Base-by-base conservation (phyloP, 352 stramenopile species). In the Phytophthora citricola region DNA sequence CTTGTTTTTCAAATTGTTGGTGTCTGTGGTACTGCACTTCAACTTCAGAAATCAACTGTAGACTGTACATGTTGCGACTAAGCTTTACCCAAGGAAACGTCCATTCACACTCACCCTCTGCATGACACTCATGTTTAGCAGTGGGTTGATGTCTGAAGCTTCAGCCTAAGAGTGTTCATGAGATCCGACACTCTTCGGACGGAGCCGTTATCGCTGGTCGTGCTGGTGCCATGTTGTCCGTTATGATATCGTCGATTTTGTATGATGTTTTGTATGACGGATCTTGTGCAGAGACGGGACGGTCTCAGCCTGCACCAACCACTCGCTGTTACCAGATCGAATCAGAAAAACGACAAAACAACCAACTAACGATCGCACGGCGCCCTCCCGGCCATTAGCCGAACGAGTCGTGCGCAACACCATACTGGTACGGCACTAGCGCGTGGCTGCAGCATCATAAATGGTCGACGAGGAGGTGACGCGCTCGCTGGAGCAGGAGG, bases 401-500 rank as follows among this genome's bases (percentile, higher is more conserved):
- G 32, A 64, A 12, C 39, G 44, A 55, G 52, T 66, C 45, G 39
- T 52, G 36, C 52, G 20, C 24, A 63, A 26, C 49, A 46, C 3
- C 40, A 22, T 29, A 46, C 17, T 20, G 17, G 17, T 20, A 26
- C 24, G 24, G 4, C 24, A 26, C 24, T 26, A 26, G 11, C 12
- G 20, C 9, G 29, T 34, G 29, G 29, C 29, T 34, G 14, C 27
- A 31, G 2, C 27, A 89, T 7, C 12, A 0, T 6, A n/a, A 43
- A 43, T 87, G 71, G 52, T 87, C 67, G 82, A 91, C 60, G 76
- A 87, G 36, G 75, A 87, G 5, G 60, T 75, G n/a, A 27, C 65
- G 15, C 79, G 70, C 11, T 63, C 82, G 17, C 59, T 91, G 12
- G 82, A 91, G 40, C 70, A 89, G 49, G 82, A 91, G 26, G 82